Evolutionary conservation across 2,329 filamentous ascomycete species (phyloP).

Genomic region (Metarhizium guizhouense): DNA sequence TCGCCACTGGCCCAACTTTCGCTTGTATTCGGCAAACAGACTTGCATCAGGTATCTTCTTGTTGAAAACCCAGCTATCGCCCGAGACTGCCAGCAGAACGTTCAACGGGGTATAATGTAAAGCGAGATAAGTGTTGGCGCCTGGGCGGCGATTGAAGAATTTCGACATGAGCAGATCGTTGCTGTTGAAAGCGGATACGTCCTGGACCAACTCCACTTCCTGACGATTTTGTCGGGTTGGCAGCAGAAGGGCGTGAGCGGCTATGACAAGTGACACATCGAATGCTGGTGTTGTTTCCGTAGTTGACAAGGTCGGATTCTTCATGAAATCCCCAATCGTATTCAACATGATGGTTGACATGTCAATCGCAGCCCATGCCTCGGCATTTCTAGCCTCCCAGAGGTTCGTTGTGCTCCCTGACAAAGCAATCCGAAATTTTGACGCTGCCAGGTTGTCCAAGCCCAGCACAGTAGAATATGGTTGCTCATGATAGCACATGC

Average conservation of each 20-base stretch:
- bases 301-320: slow-evolving; percentile 25
- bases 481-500: slow-evolving; percentile 46
- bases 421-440: slow-evolving; percentile 35
- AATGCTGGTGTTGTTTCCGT: slow-evolving; percentile 26
- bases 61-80: slow-evolving; percentile 49
- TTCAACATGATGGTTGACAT: slow-evolving; percentile 15
- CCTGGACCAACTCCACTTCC: slow-evolving; percentile 17
- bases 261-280: slow-evolving; percentile 32
- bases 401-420: slow-evolving; percentile 32
- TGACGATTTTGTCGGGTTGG: slow-evolving; percentile 21
- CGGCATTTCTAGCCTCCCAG: slow-evolving; percentile 38
- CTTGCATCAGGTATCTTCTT: slow-evolving; percentile 38
- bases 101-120: slow-evolving; percentile 50
- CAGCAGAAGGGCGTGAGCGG: slow-evolving; percentile 28
- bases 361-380: slow-evolving; percentile 35
- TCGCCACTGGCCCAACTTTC: slow-evolving; percentile 36
- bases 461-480: slow-evolving; percentile 23
- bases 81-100: slow-evolving; percentile 47
- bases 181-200: slow-evolving; percentile 14
- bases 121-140: slow-evolving; percentile 46
- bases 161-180: slow-evolving; percentile 20
- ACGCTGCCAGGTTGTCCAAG: slow-evolving; percentile 26
- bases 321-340: slow-evolving; percentile 18
- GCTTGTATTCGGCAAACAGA: slow-evolving; percentile 37
- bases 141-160: slow-evolving; percentile 35